Conservation (phyloP, 2,329 filamentous ascomycete species). For the Leptographium lundbergii region DNA sequence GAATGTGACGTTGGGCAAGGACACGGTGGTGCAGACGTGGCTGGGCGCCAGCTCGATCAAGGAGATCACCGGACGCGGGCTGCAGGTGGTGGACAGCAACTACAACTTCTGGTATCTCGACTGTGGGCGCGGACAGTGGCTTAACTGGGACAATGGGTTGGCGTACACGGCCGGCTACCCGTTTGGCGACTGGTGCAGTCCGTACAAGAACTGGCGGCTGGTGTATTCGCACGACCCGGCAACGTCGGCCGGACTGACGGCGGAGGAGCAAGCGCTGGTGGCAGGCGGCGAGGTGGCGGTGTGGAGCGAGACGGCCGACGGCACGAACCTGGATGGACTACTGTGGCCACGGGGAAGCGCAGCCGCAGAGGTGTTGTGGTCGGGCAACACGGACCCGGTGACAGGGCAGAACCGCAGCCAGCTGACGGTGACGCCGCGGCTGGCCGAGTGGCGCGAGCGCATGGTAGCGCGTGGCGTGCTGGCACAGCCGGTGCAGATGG, state of each 20-base stretch:
- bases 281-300: slow-evolving; percentile 72
- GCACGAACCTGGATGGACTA: slow-evolving; percentile 59
- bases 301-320: slow-evolving; percentile 72
- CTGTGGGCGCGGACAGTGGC: slow-evolving; percentile 69
- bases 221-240: slow-evolving; percentile 69
- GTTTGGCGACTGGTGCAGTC: slow-evolving; percentile 70
- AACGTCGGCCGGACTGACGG: slow-evolving; percentile 41
- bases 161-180: slow-evolving; percentile 46
- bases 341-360: slow-evolving; percentile 68
- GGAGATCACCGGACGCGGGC: slow-evolving; percentile 46
- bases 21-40: slow-evolving; percentile 73
- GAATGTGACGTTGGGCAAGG: slow-evolving; percentile 58
- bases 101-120: slow-evolving; percentile 78
- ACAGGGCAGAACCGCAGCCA: slow-evolving; percentile 58
- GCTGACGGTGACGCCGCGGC: slow-evolving; percentile 52
- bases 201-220: slow-evolving; percentile 68
- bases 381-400: slow-evolving; percentile 48
- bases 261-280: slow-evolving; percentile 50
- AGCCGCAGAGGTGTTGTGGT: slow-evolving; percentile 72
- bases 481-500: slow-evolving; percentile 56
- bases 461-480: slow-evolving; percentile 55
- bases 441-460: slow-evolving; percentile 66
- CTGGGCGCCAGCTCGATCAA: slow-evolving; percentile 50
- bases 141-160: slow-evolving; percentile 52
- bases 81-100: slow-evolving; percentile 62